phyloP scores from a whole-genome alignment of 352 stramenopile species.

The Globisporangium megalacanthum region DNA sequence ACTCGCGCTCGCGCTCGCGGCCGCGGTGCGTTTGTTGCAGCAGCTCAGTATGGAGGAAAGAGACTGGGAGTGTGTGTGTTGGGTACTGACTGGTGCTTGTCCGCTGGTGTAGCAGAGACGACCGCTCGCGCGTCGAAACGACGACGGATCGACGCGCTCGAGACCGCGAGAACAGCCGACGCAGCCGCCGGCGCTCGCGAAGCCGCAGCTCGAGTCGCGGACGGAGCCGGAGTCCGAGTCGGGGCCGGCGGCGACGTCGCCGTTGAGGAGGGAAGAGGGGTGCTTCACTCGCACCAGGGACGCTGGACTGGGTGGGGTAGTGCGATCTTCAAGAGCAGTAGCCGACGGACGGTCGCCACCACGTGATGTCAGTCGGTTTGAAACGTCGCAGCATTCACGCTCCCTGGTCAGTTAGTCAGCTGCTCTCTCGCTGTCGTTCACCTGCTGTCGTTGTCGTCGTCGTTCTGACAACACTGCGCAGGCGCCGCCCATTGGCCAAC shows the following conservation, averaged over 20 bases:
- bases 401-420: too few relatives aligned
- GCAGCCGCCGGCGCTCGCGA: constrained; percentile 26
- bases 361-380: too few relatives aligned
- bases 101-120: background rate
- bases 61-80: too few relatives aligned
- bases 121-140: constrained; percentile 5
- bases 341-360: too few relatives aligned
- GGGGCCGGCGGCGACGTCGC: constrained; percentile 30
- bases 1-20: constrained; percentile 14
- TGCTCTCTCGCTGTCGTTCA: too few relatives aligned
- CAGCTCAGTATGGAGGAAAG: too few relatives aligned
- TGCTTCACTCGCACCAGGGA: too few relatives aligned
- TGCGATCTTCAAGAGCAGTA: too few relatives aligned
- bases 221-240: constrained; percentile 32
- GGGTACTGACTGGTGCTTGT: too few relatives aligned
- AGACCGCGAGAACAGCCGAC: constrained; percentile 20
- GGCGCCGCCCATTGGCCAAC: constrained; percentile 17
- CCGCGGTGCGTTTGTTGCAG: constrained; percentile 7
- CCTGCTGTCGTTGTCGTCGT: background rate
- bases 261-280: constrained; percentile 9
- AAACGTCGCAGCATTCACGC: too few relatives aligned
- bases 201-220: constrained; percentile 20
- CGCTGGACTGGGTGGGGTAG: too few relatives aligned
- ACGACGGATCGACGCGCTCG: constrained; percentile 21
- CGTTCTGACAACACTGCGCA: constrained; percentile 7